These are phyloP conservation scores for Alternaria triticina DNA, from an alignment of 2,329 filamentous ascomycete species.

Conservation along the genomic window DNA sequence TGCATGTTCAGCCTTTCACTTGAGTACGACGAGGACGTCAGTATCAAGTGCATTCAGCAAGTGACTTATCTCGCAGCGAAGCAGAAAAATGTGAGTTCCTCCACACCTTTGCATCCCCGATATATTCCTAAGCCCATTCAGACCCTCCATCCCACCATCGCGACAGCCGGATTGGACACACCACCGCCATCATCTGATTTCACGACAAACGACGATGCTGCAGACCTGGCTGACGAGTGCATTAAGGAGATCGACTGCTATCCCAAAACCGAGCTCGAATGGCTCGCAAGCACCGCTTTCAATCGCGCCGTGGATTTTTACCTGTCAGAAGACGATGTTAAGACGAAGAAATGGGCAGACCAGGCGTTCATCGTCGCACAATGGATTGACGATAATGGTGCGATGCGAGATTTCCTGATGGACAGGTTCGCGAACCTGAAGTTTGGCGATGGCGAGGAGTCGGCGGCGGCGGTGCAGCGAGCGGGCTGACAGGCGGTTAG, in stretches of 20 bases:
- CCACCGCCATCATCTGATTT: constrained; percentile 21
- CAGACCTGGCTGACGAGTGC: constrained; percentile 27
- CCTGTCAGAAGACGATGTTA: constrained; percentile 57
- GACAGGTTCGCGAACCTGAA: constrained; percentile 53
- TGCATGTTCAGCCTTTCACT: constrained; percentile 76
- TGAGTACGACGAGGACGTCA: constrained; percentile 61
- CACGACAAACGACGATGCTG: constrained; percentile 3
- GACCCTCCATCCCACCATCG: not conserved
- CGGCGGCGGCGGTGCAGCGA: not conserved
- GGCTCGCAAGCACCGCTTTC: constrained; percentile 67
- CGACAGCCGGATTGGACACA: constrained; percentile 13
- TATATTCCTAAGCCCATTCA: constrained; percentile 11
- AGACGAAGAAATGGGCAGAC: constrained; percentile 67
- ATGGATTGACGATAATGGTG: constrained; percentile 60
- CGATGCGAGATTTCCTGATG: constrained; percentile 37
- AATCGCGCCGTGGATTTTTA: constrained; percentile 72
- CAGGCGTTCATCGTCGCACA: constrained; percentile 68
- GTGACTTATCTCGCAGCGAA: constrained; percentile 51
- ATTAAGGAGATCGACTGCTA: constrained; percentile 57
- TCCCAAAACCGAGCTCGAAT: constrained; percentile 73
- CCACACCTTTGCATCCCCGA: not conserved
- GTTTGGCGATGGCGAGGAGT: not conserved
- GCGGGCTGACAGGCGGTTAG: not conserved
- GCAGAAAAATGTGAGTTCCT: constrained; percentile 36
- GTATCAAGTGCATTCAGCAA: constrained; percentile 69